Conservation (phyloP, 495 filamentous ascomycete genomes). For the Penicillium tannophilum region DNA sequence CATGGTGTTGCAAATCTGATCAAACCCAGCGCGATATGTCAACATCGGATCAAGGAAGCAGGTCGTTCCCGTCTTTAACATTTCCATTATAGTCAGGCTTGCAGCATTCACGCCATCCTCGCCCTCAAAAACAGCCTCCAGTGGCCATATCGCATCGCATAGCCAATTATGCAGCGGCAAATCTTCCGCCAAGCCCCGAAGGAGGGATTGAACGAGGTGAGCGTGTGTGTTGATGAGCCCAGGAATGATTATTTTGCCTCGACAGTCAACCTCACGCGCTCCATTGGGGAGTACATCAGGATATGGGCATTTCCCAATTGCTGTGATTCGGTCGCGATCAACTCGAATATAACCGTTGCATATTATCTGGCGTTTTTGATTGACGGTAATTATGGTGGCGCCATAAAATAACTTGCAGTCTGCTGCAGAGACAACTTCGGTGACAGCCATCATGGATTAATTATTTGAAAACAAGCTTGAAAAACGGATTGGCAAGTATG, state of each 20-base stretch:
- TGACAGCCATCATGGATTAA: constrained; percentile 10
- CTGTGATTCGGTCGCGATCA: constrained; percentile 33
- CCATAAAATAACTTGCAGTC: constrained; percentile 14
- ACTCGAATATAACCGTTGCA: constrained; percentile 42
- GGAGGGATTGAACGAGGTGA: constrained; percentile 44
- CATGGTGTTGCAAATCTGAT: constrained; percentile 38
- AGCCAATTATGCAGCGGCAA: constrained; percentile 43
- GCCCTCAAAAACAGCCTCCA: constrained; percentile 38
- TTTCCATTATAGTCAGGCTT: constrained; percentile 44
- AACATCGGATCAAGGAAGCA: constrained; percentile 51
- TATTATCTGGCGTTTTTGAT: constrained; percentile 39
- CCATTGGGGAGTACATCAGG: constrained; percentile 5
- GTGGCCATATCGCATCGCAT: constrained; percentile 46
- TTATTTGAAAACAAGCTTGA: not conserved
- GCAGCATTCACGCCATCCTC: constrained; percentile 45
- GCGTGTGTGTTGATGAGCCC: constrained; percentile 48
- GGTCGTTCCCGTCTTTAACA: constrained; percentile 49
- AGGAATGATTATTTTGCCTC: constrained; percentile 42
- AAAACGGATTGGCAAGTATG: too few species aligned
- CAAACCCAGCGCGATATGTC: constrained; percentile 41
- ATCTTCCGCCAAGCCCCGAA: constrained; percentile 47
- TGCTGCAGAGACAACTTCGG: not conserved
- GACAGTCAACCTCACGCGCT: constrained; percentile 26
- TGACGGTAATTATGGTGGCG: constrained; percentile 48
- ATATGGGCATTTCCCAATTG: constrained; percentile 36